phyloP scores from a whole-genome alignment of 257 asterid species.

The Nyctanthes arbortristis region DNA sequence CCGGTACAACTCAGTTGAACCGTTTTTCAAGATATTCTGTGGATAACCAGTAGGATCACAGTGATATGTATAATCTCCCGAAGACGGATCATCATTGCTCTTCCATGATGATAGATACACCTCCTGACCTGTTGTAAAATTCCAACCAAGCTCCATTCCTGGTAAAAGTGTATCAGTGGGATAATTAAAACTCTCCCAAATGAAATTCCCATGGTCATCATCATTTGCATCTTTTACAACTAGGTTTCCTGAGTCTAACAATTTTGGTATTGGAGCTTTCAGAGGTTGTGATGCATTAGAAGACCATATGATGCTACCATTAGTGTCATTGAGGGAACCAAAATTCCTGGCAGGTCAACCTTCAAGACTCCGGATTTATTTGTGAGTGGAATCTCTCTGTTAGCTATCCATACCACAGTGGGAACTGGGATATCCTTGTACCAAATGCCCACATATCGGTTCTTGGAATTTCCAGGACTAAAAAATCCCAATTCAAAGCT shows the following conservation, averaged over 20 bases:
- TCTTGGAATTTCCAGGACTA: too few species aligned
- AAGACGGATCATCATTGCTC: constrained; percentile 41
- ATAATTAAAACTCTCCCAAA: constrained; percentile 35
- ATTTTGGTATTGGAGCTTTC: background rate
- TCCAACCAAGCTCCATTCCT: constrained; percentile 30
- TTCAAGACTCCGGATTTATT: too few species aligned
- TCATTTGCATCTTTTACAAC: constrained; percentile 27
- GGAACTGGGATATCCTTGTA: too few species aligned
- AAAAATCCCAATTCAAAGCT: too few species aligned
- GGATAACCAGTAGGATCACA: constrained; percentile 40
- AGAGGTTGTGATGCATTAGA: background rate
- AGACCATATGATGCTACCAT: constrained; percentile 19
- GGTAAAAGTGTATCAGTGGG: constrained; percentile 29
- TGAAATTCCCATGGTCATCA: constrained; percentile 4
- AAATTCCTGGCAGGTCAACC: too few species aligned
- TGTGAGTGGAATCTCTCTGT: too few species aligned
- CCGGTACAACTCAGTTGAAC: constrained; percentile 1
- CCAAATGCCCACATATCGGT: too few species aligned
- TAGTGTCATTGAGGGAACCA: background rate
- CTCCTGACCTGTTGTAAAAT: constrained; percentile 28
- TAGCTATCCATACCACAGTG: too few species aligned
- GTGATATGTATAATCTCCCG: constrained; percentile 29
- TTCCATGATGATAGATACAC: constrained; percentile 33
- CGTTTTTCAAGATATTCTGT: constrained; percentile 17
- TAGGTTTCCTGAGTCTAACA: constrained; percentile 32